These are phyloP conservation scores for Azolla pinnata DNA, from an alignment of 75 land plant genomes.

Conservation along the genomic window DNA sequence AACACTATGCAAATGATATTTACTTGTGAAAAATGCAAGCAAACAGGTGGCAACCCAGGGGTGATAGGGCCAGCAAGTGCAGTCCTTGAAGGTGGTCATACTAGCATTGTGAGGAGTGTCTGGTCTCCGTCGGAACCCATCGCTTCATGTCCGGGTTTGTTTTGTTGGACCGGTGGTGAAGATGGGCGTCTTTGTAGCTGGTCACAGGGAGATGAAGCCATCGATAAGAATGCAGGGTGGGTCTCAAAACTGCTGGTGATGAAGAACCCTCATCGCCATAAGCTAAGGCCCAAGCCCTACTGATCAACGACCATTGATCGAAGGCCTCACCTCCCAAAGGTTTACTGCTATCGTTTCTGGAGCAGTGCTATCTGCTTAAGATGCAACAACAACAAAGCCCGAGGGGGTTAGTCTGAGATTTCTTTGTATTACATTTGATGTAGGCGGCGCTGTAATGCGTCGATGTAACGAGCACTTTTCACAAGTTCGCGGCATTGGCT, in stretches of 20 bases:
- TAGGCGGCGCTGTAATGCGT: too few species aligned
- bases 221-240: slow-evolving; percentile 46
- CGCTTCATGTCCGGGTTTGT: slow-evolving; percentile 27
- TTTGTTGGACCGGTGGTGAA: slow-evolving; percentile 98
- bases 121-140: slow-evolving; percentile 31
- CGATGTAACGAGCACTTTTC: too few species aligned
- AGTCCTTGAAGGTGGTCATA: slow-evolving; percentile 77
- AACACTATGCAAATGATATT: too few species aligned
- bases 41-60: slow-evolving; percentile 15
- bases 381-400: too few species aligned
- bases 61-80: slow-evolving; percentile 58
- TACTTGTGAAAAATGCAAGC: too few species aligned
- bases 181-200: slow-evolving; percentile 94
- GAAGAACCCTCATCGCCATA: slow-evolving; percentile 15
- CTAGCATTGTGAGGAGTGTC: slow-evolving; percentile 58
- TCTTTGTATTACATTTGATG: too few species aligned
- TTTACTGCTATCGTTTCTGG: too few species aligned
- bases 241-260: slow-evolving; percentile 48
- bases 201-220: slow-evolving; percentile 39
- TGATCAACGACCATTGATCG: too few species aligned
- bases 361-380: too few species aligned
- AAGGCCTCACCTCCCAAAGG: too few species aligned
- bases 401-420: too few species aligned
- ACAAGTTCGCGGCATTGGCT: too few species aligned
- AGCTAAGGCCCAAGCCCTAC: slow-evolving; percentile 1